Evolutionary conservation across 192 early-diverging fungal genomes (phyloP).

Genomic region (Entomortierella beljakovae): DNA sequence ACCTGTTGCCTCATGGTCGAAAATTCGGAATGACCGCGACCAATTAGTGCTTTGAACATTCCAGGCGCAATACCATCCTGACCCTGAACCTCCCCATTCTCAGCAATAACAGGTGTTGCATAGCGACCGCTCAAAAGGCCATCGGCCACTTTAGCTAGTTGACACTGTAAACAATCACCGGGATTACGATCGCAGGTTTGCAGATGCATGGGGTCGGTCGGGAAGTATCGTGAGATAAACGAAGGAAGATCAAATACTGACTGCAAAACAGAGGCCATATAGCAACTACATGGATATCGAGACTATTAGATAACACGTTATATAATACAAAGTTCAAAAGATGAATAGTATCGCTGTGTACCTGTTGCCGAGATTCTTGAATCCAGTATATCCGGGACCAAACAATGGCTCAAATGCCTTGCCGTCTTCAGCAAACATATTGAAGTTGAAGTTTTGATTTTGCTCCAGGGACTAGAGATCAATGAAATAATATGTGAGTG

Average conservation of each 20-base stretch:
- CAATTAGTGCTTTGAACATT: constrained; percentile 93
- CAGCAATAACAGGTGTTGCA: constrained; percentile 64
- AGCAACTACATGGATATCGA: constrained; percentile 74
- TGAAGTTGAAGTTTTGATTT: constrained; percentile 97
- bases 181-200: constrained; percentile 64
- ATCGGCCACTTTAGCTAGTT: constrained; percentile 91
- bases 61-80: constrained; percentile 89
- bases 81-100: constrained; percentile 56
- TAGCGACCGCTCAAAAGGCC: constrained; percentile 93
- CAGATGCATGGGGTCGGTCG: constrained; percentile 60
- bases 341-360: constrained; percentile 7
- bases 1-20: constrained; percentile 96
- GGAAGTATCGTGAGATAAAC: constrained; percentile 73
- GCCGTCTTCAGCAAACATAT: constrained; percentile 97
- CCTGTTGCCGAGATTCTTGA: constrained; percentile 96
- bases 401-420: constrained; percentile 83
- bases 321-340: background rate
- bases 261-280: constrained; percentile 96
- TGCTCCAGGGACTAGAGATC: constrained; percentile 87
- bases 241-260: constrained; percentile 82
- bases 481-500: constrained; percentile 1
- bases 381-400: constrained; percentile 92
- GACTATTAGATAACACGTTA: background rate
- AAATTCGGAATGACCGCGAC: constrained; percentile 93
- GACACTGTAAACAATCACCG: constrained; percentile 88